These are phyloP conservation scores for Backusella luteola DNA, from an alignment of 192 early-diverging fungal genomes.

Conservation along the genomic window DNA sequence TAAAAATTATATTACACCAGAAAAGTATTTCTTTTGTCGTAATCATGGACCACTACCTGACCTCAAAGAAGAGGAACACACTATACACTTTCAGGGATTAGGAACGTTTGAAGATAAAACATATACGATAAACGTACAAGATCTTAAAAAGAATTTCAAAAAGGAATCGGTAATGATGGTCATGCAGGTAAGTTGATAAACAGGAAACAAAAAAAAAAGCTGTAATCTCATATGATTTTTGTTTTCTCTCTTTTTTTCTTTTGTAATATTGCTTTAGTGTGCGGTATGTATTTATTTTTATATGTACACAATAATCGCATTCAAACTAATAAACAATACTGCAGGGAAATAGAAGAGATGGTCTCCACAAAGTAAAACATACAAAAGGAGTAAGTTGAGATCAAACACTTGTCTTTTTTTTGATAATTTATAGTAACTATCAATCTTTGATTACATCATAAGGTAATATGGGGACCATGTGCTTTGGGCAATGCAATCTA, in stretches of 20 bases:
- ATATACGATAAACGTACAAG: constrained; percentile 38
- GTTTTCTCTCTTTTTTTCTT: not conserved
- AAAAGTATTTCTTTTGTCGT: constrained; percentile 75
- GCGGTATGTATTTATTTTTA: constrained; percentile 40
- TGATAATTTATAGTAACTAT: not conserved
- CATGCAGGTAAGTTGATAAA: constrained; percentile 24
- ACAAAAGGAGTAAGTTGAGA: constrained; percentile 60
- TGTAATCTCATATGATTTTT: not conserved
- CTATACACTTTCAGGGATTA: constrained; percentile 55
- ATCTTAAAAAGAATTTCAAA: constrained; percentile 50
- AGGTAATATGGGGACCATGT: constrained; percentile 76
- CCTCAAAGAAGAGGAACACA: constrained; percentile 55
- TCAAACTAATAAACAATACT: not conserved
- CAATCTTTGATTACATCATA: not conserved
- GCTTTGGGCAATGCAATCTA: constrained; percentile 80
- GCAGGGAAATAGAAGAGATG: constrained; percentile 75
- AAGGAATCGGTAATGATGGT: constrained; percentile 58
- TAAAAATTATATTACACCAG: constrained; percentile 73
- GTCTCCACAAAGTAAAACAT: constrained; percentile 70
- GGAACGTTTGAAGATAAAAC: constrained; percentile 1
- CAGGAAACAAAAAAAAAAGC: not conserved
- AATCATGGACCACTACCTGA: constrained; percentile 90
- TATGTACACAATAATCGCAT: not conserved
- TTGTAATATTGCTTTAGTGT: constrained; percentile 60
- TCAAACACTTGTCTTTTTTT: not conserved